phyloP scores from a whole-genome alignment of 306 rosid genomes.

The Glycine tomentella region DNA sequence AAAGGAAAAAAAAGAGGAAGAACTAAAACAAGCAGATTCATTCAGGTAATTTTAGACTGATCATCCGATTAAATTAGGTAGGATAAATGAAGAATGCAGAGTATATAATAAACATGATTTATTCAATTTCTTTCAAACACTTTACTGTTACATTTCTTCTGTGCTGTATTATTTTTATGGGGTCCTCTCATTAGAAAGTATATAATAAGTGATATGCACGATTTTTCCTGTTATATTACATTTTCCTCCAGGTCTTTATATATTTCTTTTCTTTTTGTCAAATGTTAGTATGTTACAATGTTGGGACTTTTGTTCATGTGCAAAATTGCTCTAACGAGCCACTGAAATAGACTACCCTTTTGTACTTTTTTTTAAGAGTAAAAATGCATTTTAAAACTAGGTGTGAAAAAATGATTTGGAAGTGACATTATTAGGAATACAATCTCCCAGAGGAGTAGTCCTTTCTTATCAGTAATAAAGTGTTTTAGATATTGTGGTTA shows the following conservation, averaged over 20 bases:
- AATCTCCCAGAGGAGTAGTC: slow-evolving; percentile 1
- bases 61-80: background rate
- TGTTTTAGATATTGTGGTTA: slow-evolving; percentile 22
- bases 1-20: background rate
- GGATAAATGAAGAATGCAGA: background rate
- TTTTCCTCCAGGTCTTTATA: slow-evolving; percentile 7
- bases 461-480: slow-evolving; percentile 20
- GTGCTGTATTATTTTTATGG: background rate
- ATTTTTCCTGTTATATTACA: background rate
- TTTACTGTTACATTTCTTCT: background rate
- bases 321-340: slow-evolving; percentile 19
- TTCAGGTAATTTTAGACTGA: background rate
- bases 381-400: slow-evolving; percentile 16
- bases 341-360: background rate
- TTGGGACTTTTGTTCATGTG: background rate
- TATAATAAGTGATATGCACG: background rate
- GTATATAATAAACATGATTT: background rate
- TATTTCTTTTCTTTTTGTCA: background rate
- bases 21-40: slow-evolving; percentile 19
- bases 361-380: background rate
- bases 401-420: background rate
- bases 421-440: slow-evolving; percentile 20
- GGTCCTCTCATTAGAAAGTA: slow-evolving; percentile 1
- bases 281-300: background rate
- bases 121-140: background rate